Percentiles rank a stretch among this genome's conserved stretches.
Conservation (phyloP, 148 eudicot species). For the Tetragonia tetragonoides region DNA sequence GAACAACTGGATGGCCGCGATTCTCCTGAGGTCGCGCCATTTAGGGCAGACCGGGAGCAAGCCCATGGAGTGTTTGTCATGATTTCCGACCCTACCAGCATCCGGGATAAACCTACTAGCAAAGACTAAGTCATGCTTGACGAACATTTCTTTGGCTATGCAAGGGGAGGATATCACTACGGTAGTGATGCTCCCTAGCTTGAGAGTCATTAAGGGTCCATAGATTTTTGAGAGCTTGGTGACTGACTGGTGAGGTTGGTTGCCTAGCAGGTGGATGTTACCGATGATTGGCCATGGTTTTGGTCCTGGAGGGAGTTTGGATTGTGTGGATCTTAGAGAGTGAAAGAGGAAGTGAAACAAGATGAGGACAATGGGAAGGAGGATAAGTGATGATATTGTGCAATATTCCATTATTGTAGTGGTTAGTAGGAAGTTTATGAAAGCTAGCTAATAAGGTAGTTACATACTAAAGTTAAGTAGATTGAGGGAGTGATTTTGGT, state of each 20-base stretch:
- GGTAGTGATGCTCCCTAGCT: constrained; percentile 15
- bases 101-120: constrained; percentile 13
- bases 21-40: constrained; percentile 31
- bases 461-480: too few species aligned
- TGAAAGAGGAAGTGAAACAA: too few species aligned
- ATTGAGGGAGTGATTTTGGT: too few species aligned
- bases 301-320: constrained; percentile 49
- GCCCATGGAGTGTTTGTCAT: constrained; percentile 20
- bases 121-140: constrained; percentile 25
- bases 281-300: constrained; percentile 45
- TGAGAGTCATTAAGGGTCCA: not conserved
- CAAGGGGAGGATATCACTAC: constrained; percentile 33
- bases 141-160: constrained; percentile 30
- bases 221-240: constrained; percentile 24
- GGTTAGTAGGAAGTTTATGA: too few species aligned
- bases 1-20: constrained; percentile 22
- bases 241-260: constrained; percentile 36
- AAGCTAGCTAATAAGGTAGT: too few species aligned
- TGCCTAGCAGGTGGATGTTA: constrained; percentile 37
- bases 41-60: constrained; percentile 25
- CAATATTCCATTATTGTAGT: too few species aligned
- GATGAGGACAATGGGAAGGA: not conserved
- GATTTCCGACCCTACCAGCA: not conserved
- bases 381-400: too few species aligned
- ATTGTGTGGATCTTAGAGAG: not conserved